These are phyloP conservation scores for Phytophthora sp. DNA, from an alignment of 352 stramenopile genomes.

Conservation along the genomic window DNA sequence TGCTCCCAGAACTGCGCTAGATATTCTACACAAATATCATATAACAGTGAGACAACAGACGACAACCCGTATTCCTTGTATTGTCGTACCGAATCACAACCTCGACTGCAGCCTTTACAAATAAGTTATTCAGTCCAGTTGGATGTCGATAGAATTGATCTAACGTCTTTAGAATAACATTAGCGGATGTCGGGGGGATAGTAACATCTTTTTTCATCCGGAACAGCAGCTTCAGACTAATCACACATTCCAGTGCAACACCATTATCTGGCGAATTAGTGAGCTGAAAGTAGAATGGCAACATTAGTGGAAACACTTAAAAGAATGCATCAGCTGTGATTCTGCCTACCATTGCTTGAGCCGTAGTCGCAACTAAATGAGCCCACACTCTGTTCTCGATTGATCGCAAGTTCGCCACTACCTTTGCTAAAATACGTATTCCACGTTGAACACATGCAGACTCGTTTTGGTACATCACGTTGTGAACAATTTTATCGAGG, in stretches of 20 bases:
- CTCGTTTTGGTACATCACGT: slow-evolving; percentile 18
- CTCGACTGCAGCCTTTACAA: slow-evolving; percentile 13
- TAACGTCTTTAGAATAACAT: slow-evolving; percentile 35
- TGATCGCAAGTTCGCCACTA: slow-evolving; percentile 2
- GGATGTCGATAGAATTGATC: slow-evolving; percentile 14
- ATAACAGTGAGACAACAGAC: too few relatives aligned
- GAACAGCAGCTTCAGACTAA: slow-evolving; percentile 29
- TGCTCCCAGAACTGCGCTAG: too few relatives aligned
- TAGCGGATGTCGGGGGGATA: slow-evolving; percentile 20
- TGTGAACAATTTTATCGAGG: slow-evolving; percentile 32
- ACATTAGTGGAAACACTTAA: background rate
- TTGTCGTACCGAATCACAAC: slow-evolving; percentile 26
- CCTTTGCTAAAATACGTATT: slow-evolving; percentile 20
- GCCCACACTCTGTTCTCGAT: slow-evolving; percentile 14
- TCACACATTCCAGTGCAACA: slow-evolving; percentile 25
- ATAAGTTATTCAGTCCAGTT: background rate
- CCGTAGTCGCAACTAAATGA: slow-evolving; percentile 19
- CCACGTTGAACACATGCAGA: slow-evolving; percentile 23
- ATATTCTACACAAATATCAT: slow-evolving; percentile 3
- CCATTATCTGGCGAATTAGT: slow-evolving; percentile 15
- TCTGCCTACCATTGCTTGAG: slow-evolving; percentile 41
- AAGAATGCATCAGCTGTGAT: background rate
- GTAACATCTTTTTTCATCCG: slow-evolving; percentile 2
- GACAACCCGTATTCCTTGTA: too few relatives aligned
- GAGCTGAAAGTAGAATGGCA: slow-evolving; percentile 16